A percentile compares a stretch with the other conserved stretches of the same genome.
These are phyloP conservation scores for Aciculoconidium aculeatum DNA, from an alignment of 805 yeast genomes.

Conservation along the genomic window DNA sequence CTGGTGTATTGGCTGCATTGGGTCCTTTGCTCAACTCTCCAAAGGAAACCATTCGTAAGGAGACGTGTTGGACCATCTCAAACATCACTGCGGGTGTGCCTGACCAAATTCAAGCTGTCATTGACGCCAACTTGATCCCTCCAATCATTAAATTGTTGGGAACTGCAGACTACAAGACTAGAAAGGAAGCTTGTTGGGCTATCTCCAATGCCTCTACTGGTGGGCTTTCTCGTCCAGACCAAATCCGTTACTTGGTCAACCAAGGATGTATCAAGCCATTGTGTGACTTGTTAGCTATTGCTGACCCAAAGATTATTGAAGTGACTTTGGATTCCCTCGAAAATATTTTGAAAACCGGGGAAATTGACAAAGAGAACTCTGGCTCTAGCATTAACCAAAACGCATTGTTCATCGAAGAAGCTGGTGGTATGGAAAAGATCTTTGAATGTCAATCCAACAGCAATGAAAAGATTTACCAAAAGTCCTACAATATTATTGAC, in stretches of 20 bases:
- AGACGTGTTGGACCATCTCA: slow-evolving; percentile 98
- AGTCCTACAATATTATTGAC: slow-evolving; percentile 85
- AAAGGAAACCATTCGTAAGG: slow-evolving; percentile 90
- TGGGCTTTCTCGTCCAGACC: slow-evolving; percentile 86
- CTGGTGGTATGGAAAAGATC: slow-evolving; percentile 97
- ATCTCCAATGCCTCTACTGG: slow-evolving; percentile 97
- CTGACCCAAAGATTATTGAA: slow-evolving; percentile 88
- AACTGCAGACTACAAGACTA: slow-evolving; percentile 89
- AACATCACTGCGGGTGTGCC: slow-evolving; percentile 97
- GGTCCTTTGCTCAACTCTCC: slow-evolving; percentile 73
- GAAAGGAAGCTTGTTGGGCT: slow-evolving; percentile 99
- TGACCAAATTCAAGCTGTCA: slow-evolving; percentile 94
- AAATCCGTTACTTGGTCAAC: slow-evolving; percentile 82
- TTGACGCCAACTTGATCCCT: slow-evolving; percentile 90
- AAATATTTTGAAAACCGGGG: slow-evolving; percentile 91
- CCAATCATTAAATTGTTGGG: slow-evolving; percentile 75
- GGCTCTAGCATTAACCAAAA: slow-evolving; percentile 72
- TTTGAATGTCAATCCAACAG: slow-evolving; percentile 87
- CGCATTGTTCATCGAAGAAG: slow-evolving; percentile 91
- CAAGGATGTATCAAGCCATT: slow-evolving; percentile 98
- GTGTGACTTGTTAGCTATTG: slow-evolving; percentile 83
- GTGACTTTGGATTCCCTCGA: slow-evolving; percentile 94
- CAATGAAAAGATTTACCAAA: slow-evolving; percentile 87
- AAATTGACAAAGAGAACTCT: slow-evolving; percentile 75
- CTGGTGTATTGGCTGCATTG: slow-evolving; percentile 85